Percentiles rank a stretch among this genome's conserved stretches.
Evolutionary conservation across 179 eudicot species (phyloP).

Genomic region (Beta lomatogona): DNA sequence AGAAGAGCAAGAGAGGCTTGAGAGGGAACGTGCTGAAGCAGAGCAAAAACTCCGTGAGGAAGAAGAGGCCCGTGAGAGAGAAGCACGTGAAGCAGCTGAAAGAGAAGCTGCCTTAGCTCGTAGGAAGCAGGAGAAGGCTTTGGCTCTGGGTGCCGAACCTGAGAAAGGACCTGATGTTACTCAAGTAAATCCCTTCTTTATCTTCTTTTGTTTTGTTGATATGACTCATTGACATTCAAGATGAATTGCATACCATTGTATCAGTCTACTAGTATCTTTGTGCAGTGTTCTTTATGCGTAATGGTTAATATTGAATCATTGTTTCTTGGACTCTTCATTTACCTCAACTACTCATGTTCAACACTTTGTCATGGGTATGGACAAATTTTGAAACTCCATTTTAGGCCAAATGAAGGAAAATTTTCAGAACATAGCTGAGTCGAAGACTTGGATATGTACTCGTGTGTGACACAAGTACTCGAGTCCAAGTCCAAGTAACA

Average conservation of each 20-base stretch:
- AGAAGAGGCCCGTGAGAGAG: conserved; percentile 94
- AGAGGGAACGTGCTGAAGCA: conserved; percentile 94
- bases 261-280: neutral
- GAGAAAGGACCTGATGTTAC: conserved; percentile 94
- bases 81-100: conserved; percentile 86
- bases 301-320: neutral
- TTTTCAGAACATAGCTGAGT: too few relatives aligned
- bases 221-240: conserved; percentile 5
- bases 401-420: too few relatives aligned
- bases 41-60: conserved; percentile 84
- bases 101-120: conserved; percentile 88
- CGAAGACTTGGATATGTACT: too few relatives aligned
- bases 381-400: too few relatives aligned
- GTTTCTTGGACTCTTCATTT: too few relatives aligned
- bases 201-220: neutral
- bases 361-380: too few relatives aligned
- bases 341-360: too few relatives aligned
- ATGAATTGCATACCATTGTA: neutral
- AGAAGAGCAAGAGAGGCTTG: conserved; percentile 88
- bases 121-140: conserved; percentile 77
- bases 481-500: too few relatives aligned
- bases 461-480: too few relatives aligned
- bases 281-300: neutral
- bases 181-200: conserved; percentile 53
- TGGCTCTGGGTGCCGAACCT: conserved; percentile 83